Percentiles rank a stretch among this genome's conserved stretches.
phyloP scores from a whole-genome alignment of 2,329 filamentous ascomycete genomes.

The Phialemoniopsis sp. region DNA sequence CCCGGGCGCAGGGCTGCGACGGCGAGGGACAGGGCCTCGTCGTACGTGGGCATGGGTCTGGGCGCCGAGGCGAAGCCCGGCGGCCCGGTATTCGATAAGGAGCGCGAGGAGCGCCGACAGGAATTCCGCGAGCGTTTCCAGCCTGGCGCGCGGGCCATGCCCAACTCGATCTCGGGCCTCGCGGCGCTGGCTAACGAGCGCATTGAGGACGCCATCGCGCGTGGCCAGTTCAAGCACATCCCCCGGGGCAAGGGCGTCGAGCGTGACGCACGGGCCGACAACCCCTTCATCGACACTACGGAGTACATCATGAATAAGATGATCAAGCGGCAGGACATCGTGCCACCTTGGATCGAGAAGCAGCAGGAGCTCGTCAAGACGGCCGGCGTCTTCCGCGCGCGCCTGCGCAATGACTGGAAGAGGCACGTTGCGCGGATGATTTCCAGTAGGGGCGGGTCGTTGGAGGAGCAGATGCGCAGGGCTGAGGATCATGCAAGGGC shows the following conservation, averaged over 20 bases:
- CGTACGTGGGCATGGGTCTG: slow-evolving; percentile 44
- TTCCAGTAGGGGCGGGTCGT: slow-evolving; percentile 67
- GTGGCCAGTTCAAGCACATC: slow-evolving; percentile 85
- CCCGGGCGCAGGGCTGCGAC: slow-evolving; percentile 44
- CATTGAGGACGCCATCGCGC: slow-evolving; percentile 89
- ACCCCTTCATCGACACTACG: slow-evolving; percentile 90
- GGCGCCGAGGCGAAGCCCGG: slow-evolving; percentile 41
- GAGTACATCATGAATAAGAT: slow-evolving; percentile 99
- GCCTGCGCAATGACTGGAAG: slow-evolving; percentile 80
- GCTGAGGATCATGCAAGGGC: slow-evolving; percentile 74
- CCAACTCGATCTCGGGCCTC: slow-evolving; percentile 73
- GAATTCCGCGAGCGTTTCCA: slow-evolving; percentile 80
- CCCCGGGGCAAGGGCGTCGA: slow-evolving; percentile 75
- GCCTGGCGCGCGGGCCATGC: slow-evolving; percentile 67
- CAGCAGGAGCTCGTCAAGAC: slow-evolving; percentile 82
- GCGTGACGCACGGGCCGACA: slow-evolving; percentile 76
- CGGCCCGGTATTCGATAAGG: too few species aligned
- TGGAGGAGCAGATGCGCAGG: slow-evolving; percentile 67
- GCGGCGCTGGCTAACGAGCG: slow-evolving; percentile 79
- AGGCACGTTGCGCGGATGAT: slow-evolving; percentile 78
- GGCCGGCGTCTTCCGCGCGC: slow-evolving; percentile 63
- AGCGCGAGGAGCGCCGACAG: slow-evolving; percentile 66
- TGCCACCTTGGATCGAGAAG: slow-evolving; percentile 98
- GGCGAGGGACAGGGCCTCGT: slow-evolving; percentile 53
- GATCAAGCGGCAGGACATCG: slow-evolving; percentile 92